Evolutionary conservation across 148 eudicot genomes (phyloP).

Genomic region (Diospyros lotus): DNA sequence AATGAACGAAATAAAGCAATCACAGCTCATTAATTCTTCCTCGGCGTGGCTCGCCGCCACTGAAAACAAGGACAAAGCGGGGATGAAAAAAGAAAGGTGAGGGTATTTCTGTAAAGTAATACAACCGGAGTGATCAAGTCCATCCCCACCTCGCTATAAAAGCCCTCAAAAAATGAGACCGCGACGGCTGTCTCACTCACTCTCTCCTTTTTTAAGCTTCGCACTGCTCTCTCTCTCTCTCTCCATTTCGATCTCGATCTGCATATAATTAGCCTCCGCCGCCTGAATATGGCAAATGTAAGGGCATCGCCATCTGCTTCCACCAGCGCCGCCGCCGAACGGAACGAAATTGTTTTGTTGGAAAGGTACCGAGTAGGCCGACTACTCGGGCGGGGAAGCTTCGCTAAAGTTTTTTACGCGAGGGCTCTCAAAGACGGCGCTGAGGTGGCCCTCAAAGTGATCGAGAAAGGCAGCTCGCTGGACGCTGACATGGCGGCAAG

Average conservation of each 20-base stretch:
- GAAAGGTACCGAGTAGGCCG: constrained; percentile 41
- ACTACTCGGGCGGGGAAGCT: constrained; percentile 62
- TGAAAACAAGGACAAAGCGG: no score
- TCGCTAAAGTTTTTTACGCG: constrained; percentile 69
- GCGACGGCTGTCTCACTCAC: no score
- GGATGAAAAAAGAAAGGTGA: no score
- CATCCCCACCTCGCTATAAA: no score
- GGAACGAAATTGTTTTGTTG: constrained; percentile 18
- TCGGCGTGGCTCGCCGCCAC: no score
- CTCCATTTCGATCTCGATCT: not conserved
- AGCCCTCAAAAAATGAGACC: no score
- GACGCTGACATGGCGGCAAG: constrained; percentile 46
- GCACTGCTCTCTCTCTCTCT: not conserved
- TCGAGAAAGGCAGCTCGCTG: constrained; percentile 37
- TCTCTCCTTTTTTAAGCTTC: no score
- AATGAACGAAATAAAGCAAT: no score
- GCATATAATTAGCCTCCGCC: not conserved
- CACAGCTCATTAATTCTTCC: no score
- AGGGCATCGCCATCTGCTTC: constrained; percentile 4
- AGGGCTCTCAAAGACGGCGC: constrained; percentile 16
- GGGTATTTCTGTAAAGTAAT: no score
- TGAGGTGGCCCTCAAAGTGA: constrained; percentile 49
- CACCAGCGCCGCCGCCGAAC: not conserved
- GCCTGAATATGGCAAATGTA: not conserved
- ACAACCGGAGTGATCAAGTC: no score